Conservation (phyloP, 495 filamentous ascomycete species). For the Penicillium malachiteum region DNA sequence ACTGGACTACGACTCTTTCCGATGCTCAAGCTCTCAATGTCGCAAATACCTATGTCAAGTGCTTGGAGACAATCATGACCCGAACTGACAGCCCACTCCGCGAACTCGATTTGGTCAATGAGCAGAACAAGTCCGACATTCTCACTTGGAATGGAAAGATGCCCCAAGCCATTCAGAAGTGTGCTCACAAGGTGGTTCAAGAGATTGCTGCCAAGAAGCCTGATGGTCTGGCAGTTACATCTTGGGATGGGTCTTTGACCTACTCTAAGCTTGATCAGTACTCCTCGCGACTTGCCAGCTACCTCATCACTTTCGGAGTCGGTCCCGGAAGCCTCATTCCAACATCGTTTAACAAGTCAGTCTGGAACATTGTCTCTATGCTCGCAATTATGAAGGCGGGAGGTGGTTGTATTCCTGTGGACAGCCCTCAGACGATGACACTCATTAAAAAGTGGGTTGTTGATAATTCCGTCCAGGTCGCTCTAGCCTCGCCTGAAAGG, state of each 20-base stretch:
- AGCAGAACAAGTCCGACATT: conserved; percentile 38
- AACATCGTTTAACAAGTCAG: conserved; percentile 40
- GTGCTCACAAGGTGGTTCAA: conserved; percentile 43
- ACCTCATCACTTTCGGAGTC: conserved; percentile 41
- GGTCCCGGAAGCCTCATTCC: conserved; percentile 36
- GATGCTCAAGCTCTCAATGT: conserved; percentile 52
- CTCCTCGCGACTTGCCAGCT: conserved; percentile 45
- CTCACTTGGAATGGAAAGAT: conserved; percentile 44
- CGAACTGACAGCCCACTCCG: conserved; percentile 31
- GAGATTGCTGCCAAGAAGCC: conserved; percentile 39
- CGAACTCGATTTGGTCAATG: conserved; percentile 38
- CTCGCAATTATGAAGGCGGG: conserved; percentile 47
- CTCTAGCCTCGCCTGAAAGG: conserved; percentile 43
- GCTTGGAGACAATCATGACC: conserved; percentile 42
- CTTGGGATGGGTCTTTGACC: conserved; percentile 51
- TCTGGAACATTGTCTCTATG: conserved; percentile 39
- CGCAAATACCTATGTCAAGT: conserved; percentile 47
- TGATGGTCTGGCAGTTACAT: conserved; percentile 38
- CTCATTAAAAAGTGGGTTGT: conserved; percentile 37
- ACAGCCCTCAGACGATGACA: conserved; percentile 19
- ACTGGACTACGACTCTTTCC: conserved; percentile 54
- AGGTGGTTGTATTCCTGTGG: conserved; percentile 43
- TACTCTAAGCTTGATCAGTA: conserved; percentile 50
- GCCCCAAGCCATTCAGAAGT: conserved; percentile 35
- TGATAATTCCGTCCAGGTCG: conserved; percentile 40